Conservation (phyloP, 139 green algal genomes). For the Dunaliella sp. region DNA sequence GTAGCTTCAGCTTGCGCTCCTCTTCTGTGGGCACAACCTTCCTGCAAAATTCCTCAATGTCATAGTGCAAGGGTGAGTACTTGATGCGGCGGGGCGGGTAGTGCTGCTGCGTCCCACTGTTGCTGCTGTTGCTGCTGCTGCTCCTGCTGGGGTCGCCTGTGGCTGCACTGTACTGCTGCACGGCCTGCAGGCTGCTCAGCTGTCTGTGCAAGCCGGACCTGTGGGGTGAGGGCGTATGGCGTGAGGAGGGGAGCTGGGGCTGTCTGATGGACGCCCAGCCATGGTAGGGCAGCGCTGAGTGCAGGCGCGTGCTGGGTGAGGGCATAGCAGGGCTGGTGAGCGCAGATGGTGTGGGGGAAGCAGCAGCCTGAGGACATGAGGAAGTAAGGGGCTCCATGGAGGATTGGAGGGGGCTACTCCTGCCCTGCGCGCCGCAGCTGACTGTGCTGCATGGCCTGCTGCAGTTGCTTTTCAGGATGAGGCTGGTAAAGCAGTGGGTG, state of each 20-base stretch:
- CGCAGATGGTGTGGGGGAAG: not conserved
- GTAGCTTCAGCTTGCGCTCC: conserved; percentile 23
- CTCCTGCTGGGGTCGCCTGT: not conserved
- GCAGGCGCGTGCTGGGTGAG: not conserved
- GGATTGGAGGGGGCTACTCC: not conserved
- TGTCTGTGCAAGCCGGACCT: not conserved
- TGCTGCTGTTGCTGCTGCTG: not conserved
- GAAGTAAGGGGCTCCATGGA: not conserved
- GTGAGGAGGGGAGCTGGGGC: conserved; percentile 11
- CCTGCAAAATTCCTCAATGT: conserved; percentile 43
- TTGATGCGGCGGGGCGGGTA: not conserved
- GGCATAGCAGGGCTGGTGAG: conserved; percentile 7
- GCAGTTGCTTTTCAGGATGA: not conserved
- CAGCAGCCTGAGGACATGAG: not conserved
- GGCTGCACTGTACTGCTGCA: not conserved
- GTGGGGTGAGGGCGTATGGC: not conserved
- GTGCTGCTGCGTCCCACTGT: not conserved
- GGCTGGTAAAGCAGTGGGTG: no score
- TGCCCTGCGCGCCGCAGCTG: not conserved
- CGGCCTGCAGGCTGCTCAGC: not conserved
- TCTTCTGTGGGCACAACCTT: conserved; percentile 31
- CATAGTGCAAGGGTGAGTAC: conserved; percentile 46
- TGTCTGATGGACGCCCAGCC: not conserved
- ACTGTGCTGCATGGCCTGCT: not conserved
- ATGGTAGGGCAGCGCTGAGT: not conserved